Evolutionary conservation across 1,139 yeast genomes (phyloP), one percentile per base, ranked within the genome.

Genomic region (Pneumocystis canis): DNA sequence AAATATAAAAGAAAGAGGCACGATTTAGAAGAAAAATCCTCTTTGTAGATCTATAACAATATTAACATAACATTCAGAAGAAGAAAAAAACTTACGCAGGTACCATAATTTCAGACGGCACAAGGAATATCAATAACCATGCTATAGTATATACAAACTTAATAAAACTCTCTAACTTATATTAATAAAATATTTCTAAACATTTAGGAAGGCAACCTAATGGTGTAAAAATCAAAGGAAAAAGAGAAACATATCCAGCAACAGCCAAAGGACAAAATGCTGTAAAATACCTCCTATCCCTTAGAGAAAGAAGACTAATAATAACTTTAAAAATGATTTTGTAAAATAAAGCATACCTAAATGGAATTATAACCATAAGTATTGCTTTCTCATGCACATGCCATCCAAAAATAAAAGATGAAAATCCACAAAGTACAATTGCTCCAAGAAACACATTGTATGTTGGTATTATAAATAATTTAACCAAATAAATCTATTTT

Each of bases 331-430:
- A 57, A 32, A 20, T n/a, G 40, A 20, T 7, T 25, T 25, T 53
- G 18, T 31, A 39, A 18, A 33, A 28, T 7, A 31, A 28, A 57
- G 14, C 63, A 28, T 54, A 86, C 3, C 94, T 80, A 71, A 89
- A 83, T 0, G 99, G 98, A 70, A 94, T 81, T n/a, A 92, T 87
- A 1, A 90, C 85, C 39, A 89, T 74, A 77, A 94, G 79, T 56
- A 92, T 83, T 0, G 98, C 98, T 79, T 92, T 92, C 74, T 90
- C 98, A 75, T 92, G 98, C 32, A 92, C 98, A 72, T 92, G 98
- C 97, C 97, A 92, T 5, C 99, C 98, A 74, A 92, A 92, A 63
- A 92, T 75, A 71, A 88, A 92, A 3, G 96, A 87, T 0, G 97
- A 84, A 74, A 82, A 89, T 1, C 95, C 98, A 75, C 97, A 92